A percentile compares a stretch with the other conserved stretches of the same genome.
These are phyloP conservation scores for Hortiboletus campestris DNA, from an alignment of 768 basidiomycete genomes.

Conservation along the genomic window DNA sequence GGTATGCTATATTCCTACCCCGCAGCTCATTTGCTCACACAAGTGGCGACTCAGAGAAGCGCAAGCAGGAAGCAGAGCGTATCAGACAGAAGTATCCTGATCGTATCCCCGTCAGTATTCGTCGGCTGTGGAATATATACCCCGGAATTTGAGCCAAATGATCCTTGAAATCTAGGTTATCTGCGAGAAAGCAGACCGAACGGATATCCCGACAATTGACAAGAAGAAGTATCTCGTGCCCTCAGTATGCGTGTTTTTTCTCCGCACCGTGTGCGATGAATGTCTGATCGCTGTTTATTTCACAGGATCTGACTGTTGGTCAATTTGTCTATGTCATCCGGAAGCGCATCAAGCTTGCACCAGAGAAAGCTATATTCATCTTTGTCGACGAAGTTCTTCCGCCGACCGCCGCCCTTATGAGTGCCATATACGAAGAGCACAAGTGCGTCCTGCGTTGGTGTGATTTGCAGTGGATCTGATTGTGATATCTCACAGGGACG, in stretches of 20 bases:
- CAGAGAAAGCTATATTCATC: constrained; percentile 99
- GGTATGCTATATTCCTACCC: constrained; percentile 48
- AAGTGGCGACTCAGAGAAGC: constrained; percentile 69
- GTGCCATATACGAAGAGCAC: constrained; percentile 98
- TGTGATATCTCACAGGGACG: constrained; percentile 62
- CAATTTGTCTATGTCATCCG: constrained; percentile 99
- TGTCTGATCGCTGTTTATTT: constrained; percentile 22
- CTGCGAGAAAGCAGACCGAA: constrained; percentile 98
- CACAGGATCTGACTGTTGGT: constrained; percentile 91
- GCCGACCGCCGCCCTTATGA: constrained; percentile 97
- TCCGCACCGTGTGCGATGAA: constrained; percentile 16
- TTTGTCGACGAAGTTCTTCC: constrained; percentile 99
- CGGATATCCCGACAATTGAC: constrained; percentile 98
- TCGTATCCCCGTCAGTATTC: constrained; percentile 82
- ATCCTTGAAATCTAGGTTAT: constrained; percentile 67
- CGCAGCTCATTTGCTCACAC: constrained; percentile 35
- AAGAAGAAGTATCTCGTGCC: constrained; percentile 99
- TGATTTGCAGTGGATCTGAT: constrained; percentile 26
- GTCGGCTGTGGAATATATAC: neutral
- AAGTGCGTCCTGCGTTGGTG: constrained; percentile 60
- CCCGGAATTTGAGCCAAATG: constrained; percentile 8
- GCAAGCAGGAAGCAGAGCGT: constrained; percentile 98
- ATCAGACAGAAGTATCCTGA: constrained; percentile 99
- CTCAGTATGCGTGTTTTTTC: constrained; percentile 56
- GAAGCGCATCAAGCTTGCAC: constrained; percentile 99